A percentile compares a stretch with the other conserved stretches of the same genome.
Conservation (phyloP, 2,329 filamentous ascomycete species). For the Fonsecaea erecta region DNA sequence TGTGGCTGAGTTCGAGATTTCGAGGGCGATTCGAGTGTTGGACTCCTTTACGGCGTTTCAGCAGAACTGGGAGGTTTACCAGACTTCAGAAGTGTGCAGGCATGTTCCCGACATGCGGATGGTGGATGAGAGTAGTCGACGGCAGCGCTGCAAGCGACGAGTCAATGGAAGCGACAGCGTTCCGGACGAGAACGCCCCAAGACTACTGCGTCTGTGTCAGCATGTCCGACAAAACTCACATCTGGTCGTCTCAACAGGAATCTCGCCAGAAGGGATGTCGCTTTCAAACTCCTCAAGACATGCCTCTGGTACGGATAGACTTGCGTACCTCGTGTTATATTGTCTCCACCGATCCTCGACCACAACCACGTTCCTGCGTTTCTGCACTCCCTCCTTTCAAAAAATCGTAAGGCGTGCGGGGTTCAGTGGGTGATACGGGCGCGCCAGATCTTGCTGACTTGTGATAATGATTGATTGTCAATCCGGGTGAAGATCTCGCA, state of each 20-base stretch:
- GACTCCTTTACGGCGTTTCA: background rate
- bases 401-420: background rate
- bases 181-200: background rate
- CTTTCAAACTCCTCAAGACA: background rate
- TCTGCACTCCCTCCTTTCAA: background rate
- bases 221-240: background rate
- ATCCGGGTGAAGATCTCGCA: background rate
- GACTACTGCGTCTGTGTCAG: background rate
- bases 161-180: background rate
- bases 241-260: background rate
- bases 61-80: background rate
- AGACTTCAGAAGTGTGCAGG: constrained; percentile 1
- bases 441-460: constrained; percentile 13
- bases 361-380: background rate
- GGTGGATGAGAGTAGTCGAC: background rate
- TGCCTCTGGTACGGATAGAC: background rate
- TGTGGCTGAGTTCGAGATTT: background rate
- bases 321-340: background rate
- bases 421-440: constrained; percentile 1
- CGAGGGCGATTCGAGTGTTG: background rate
- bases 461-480: background rate
- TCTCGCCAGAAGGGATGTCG: background rate
- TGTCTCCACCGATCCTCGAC: background rate
- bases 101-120: constrained; percentile 16
- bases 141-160: background rate